Base-by-base conservation (phyloP, 148 eudicot genomes). In the Nyssa sinensis region DNA sequence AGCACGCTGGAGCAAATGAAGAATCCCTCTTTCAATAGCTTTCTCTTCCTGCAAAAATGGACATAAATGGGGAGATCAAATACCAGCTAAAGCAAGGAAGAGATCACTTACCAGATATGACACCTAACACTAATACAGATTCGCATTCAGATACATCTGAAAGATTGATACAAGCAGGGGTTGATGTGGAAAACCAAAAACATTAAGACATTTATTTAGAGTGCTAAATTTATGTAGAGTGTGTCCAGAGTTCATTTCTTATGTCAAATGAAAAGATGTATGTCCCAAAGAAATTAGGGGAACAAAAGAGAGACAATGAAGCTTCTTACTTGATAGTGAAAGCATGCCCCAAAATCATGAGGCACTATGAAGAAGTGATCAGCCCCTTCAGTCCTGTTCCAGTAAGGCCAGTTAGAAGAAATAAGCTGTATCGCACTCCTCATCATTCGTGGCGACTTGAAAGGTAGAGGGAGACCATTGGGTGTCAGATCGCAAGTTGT, bases 311-410 rank as follows among this genome's bases (percentile, higher is more conserved):
- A 41, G 71, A 10, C 34, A 35, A 47, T 12, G 8, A 60, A 24
- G 34, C 29, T 61, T 64, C 84, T 76, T 78, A 92, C 98, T 79
- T 81, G 97, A 80, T 95, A 95, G 64, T 95, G 98, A 81, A 95
- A 95, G 84, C 98, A 95, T 31, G 98, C 92, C 51, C 92, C 98
- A 79, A 95, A 95, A 78, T 95, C 98, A 83, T 95, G 98, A 21
- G 98, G 98, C 14, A 79, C 83, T 24, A 95, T 93, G 77, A 95
- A 95, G 75, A 95, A 95, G 83, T 95, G 98, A 82, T 95, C 97
- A n/a, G 97, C 98, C 80, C 98, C 98, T 80, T 95, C 97, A 0
- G 98, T 92, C 65, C 94, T 84, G 79, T 95, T 95, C 98, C 98
- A 95, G 64, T 95, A 95, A 78, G 98, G 98, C 98, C 98, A 95